A percentile compares a stretch with the other conserved stretches of the same genome.
phyloP scores from a whole-genome alignment of 208 protist genomes.

The Balamuthia mandrillaris region DNA sequence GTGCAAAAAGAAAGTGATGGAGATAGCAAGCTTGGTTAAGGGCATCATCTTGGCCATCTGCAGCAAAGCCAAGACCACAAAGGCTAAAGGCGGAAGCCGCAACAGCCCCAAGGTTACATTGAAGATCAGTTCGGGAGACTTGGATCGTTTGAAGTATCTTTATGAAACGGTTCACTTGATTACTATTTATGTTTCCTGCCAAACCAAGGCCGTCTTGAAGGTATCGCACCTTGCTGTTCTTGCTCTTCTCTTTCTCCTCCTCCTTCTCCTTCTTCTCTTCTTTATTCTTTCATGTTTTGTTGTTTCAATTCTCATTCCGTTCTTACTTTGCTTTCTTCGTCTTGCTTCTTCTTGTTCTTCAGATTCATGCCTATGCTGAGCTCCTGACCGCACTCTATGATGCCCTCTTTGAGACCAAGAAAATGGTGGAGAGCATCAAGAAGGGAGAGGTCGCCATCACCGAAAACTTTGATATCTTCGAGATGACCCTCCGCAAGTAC shows the following conservation, averaged over 20 bases:
- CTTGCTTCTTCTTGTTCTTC: not conserved
- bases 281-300: not conserved
- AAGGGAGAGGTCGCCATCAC: not conserved
- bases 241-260: not conserved
- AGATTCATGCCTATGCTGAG: not conserved
- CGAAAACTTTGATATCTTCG: slow-evolving; percentile 36
- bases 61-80: no score
- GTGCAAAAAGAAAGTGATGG: no score
- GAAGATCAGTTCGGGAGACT: not conserved
- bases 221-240: not conserved
- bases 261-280: not conserved
- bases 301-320: not conserved
- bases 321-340: not conserved
- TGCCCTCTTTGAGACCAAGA: slow-evolving; percentile 10
- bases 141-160: slow-evolving; percentile 33
- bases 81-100: no score
- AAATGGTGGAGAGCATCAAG: not conserved
- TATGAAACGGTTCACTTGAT: slow-evolving; percentile 40
- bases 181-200: slow-evolving; percentile 33
- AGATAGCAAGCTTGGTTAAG: no score
- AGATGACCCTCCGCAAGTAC: slow-evolving; percentile 12
- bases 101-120: no score
- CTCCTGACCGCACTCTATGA: not conserved
- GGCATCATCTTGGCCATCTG: no score
- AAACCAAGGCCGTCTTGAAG: not conserved